These are phyloP conservation scores for Venturia oleaginea DNA, from an alignment of 2,329 filamentous ascomycete species.

Conservation along the genomic window DNA sequence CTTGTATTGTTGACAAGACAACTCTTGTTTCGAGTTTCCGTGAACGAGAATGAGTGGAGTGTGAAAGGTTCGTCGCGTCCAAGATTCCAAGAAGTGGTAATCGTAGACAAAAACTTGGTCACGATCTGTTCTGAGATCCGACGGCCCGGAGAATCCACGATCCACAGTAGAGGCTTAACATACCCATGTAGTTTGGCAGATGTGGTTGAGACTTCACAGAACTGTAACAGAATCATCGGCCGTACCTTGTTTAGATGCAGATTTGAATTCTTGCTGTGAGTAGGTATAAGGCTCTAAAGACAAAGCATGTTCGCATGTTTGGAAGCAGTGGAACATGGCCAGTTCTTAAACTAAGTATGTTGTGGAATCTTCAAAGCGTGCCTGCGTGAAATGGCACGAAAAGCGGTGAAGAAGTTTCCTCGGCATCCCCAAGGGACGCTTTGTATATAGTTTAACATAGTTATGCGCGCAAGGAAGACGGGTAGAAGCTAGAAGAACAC, in stretches of 20 bases:
- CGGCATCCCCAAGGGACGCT: neutral
- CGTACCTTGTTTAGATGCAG: neutral
- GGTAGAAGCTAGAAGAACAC: neutral
- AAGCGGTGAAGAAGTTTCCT: neutral
- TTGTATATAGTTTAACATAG: neutral
- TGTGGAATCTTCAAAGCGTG: neutral
- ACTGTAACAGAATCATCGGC: neutral
- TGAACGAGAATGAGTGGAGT: neutral
- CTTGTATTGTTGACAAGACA: neutral
- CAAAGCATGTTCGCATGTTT: neutral
- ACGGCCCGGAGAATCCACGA: neutral
- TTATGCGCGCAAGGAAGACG: neutral
- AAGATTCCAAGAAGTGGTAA: neutral
- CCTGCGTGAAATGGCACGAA: neutral
- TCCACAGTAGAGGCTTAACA: neutral
- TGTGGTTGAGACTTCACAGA: neutral
- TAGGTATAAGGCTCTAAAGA: neutral
- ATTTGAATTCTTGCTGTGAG: neutral
- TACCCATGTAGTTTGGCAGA: neutral
- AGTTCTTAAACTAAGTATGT: neutral
- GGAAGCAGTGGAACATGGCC: neutral
- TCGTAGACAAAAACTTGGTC: neutral
- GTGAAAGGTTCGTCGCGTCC: no score
- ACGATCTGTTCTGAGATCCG: no score
- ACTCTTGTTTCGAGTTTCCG: neutral